phyloP scores from a whole-genome alignment of 1,139 yeast species.

The Yamadazyma oceani region DNA sequence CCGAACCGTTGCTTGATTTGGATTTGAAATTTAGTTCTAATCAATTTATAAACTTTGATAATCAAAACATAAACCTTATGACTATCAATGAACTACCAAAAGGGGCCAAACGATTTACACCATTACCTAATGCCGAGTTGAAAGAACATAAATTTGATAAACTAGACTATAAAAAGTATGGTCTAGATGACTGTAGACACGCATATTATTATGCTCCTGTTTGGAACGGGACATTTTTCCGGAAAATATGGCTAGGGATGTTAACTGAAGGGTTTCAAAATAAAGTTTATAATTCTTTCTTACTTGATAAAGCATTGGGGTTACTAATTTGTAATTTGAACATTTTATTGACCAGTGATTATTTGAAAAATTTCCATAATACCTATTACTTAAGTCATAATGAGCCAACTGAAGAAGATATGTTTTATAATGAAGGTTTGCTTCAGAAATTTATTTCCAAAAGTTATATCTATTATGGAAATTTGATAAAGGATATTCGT shows the following conservation, averaged over 20 bases:
- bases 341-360: conserved; percentile 21
- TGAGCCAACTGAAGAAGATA: conserved; percentile 15
- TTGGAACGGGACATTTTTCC: conserved; percentile 24
- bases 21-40: conserved; percentile 11
- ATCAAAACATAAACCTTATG: conserved; percentile 7
- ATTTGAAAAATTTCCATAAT: conserved; percentile 16
- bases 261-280: conserved; percentile 8
- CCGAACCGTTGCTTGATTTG: conserved; percentile 12
- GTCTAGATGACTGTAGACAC: conserved; percentile 2
- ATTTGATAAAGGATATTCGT: conserved; percentile 33
- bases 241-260: conserved; percentile 26
- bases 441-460: conserved; percentile 31
- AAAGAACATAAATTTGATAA: conserved; percentile 8
- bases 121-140: conserved; percentile 18
- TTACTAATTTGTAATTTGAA: conserved; percentile 27
- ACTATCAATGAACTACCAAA: conserved; percentile 6
- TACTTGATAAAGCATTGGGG: conserved; percentile 40
- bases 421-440: conserved; percentile 30
- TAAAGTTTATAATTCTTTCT: conserved; percentile 30
- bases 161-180: conserved; percentile 1
- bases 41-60: conserved; percentile 14
- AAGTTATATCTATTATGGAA: conserved; percentile 37
- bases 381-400: conserved; percentile 13
- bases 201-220: conserved; percentile 24
- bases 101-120: neutral